Base-by-base conservation (phyloP, 257 asterid genomes). In the Plantago ovata region DNA sequence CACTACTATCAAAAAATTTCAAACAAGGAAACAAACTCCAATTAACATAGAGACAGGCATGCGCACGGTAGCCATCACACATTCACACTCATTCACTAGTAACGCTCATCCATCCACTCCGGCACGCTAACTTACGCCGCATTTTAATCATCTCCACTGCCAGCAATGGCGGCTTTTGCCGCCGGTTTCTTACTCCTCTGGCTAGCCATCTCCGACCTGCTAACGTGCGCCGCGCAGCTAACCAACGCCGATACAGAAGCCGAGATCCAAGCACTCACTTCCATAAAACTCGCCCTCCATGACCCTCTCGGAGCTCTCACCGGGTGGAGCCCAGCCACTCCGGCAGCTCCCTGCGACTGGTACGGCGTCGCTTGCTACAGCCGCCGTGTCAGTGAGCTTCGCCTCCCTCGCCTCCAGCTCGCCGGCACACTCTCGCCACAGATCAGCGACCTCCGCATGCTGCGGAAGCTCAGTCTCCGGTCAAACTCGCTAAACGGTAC, bases 311-410 rank as follows among this genome's bases (percentile, higher is more conserved):
- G 73, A 21, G 76, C 69, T 12, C 84, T 85, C 21, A 14, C 9
- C 59, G 72, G 72, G 14, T 85, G 94, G 94, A 74, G 59, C 58
- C 57, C 81, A 0, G 73, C 84, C 9, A 64, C 91, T 19, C 79
- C 82, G 7, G 66, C 71, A 5, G 82, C 88, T 51, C 95, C 95
- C 4, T 85, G 95, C 71, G 88, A 85, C 73, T 85, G 95, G 95
- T 79, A 81, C 20, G 95, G 95, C 7, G 78, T 85, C 12, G 56
- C 56, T 5, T 85, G 95, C 60, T 38, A 53, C 40, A 19, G 58
- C 23, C 63, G 63, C 7, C 75, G 62, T 20, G 91, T 85, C 4
- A 75, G 50, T 28, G 87, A 80, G 69, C 79, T 85, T 53, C 82
- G 84, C 0, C 79, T 85, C 10, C 86, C 91, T 11, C 73, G 63